Base-by-base conservation (phyloP, 345 rosid species). In the Chamaenerion angustifolium region DNA sequence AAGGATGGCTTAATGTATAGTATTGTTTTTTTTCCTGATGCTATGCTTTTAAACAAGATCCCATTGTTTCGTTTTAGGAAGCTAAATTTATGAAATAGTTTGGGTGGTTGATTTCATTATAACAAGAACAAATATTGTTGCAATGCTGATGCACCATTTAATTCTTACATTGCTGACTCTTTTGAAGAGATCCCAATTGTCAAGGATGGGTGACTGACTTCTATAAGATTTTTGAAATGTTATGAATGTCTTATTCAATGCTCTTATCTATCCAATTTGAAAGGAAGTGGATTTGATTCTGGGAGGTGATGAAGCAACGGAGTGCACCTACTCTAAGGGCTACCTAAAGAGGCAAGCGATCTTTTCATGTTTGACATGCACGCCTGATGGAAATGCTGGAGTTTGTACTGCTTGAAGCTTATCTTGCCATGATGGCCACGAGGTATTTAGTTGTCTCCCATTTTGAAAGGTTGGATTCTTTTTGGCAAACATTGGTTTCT, bases 261-360 rank as follows among this genome's bases (percentile, higher is more conserved):
- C 52, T 25, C 16, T 55, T 45, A 16, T 40, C 12, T 37, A 6
- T n/a, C 1, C 15, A 14, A 54, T 37, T 51, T 17, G 43, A 16
- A 72, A 92, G 99, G 90, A 81, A 58, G 94, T 84, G 0, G 94
- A 87, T 73, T 70, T 92, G 88, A 90, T 88, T 64, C 59, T 92
- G 90, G 99, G 99, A 53, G 96, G 95, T 41, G 98, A 88, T 55
- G 96, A 84, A 54, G 99, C 94, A 13, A 86, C 82, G 54, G 95
- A 80, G 60, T 92, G 98, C 67, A 88, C 98, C 45, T 92, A 82
- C 62, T 64, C 55, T 46, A 76, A 80, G 56, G 96, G 96, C 40
- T 82, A 82, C 66, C 68, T 84, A 85, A 87, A 82, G 78, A 79
- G 98, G 53, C 95, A 92, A 49, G 96, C 96, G 9, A 77, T 92